These are phyloP conservation scores for Alternaria gaisen DNA, from an alignment of 2,329 filamentous ascomycete genomes.

Conservation along the genomic window DNA sequence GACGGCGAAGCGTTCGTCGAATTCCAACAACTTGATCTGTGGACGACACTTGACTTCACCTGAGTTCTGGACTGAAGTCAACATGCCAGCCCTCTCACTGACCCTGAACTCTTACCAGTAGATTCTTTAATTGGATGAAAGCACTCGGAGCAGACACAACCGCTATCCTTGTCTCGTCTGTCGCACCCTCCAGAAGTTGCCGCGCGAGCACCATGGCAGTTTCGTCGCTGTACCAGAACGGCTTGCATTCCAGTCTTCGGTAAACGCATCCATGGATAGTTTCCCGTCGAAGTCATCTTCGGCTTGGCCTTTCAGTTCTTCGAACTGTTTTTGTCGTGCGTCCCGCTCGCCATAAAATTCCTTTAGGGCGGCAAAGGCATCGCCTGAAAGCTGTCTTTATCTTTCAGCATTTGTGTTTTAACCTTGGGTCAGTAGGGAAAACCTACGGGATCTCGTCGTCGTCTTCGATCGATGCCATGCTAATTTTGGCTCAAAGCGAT, in stretches of 20 bases:
- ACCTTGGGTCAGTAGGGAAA: background rate
- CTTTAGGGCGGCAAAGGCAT: constrained; percentile 73
- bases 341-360: constrained; percentile 80
- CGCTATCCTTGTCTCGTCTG: constrained; percentile 67
- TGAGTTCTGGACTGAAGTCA: constrained; percentile 33
- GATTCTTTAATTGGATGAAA: constrained; percentile 78
- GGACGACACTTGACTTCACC: constrained; percentile 55
- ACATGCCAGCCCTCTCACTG: background rate
- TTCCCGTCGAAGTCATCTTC: constrained; percentile 62
- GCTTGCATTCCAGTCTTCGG: constrained; percentile 83
- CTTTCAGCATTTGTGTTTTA: constrained; percentile 26
- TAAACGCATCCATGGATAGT: constrained; percentile 73
- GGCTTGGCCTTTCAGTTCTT: constrained; percentile 69
- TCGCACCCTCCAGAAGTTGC: constrained; percentile 70
- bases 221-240: constrained; percentile 83
- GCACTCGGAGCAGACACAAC: constrained; percentile 79
- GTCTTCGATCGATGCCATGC: constrained; percentile 39
- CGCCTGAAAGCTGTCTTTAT: constrained; percentile 69
- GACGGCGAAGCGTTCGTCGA: constrained; percentile 75
- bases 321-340: constrained; percentile 70
- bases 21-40: constrained; percentile 73
- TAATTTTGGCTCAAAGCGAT: constrained; percentile 9
- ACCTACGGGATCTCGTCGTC: constrained; percentile 50
- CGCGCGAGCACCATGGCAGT: constrained; percentile 71
- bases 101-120: constrained; percentile 61